Base-by-base conservation (phyloP, 1,284 basidiomycete species). In the Puccinia novopanici region DNA sequence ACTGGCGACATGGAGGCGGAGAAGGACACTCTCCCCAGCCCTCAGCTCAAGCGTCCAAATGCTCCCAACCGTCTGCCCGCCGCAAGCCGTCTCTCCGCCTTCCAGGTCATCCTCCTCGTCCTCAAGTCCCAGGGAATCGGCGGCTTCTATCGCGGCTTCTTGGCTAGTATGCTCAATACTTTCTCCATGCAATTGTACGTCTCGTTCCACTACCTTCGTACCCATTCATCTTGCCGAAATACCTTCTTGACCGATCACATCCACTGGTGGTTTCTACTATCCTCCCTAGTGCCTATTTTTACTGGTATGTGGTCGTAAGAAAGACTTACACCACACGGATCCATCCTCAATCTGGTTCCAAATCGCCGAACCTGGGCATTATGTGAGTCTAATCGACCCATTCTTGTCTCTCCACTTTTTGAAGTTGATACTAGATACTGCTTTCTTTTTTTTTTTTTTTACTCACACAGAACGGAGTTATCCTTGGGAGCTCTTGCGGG, bases 161-260 rank as follows among this genome's bases (percentile, higher is more conserved):
- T 90, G 54, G 97, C 97, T n/a, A 98, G 92, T 81, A 98, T 99
- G 95, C 88, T 98, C 83, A 98, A 98, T 87, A 96, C 94, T 0
- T 99, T 99, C 86, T 95, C 93, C 63, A 92, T 92, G 91, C 92
- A 87, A 84, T 83, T 86, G 95, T 96, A 83, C 85, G 94, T 27
- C 67, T 48, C 42, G 0, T 90, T 24, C 45, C 72, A 74, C 34
- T 8, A 34, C 37, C 30, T 48, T 67, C 40, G 30, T 30, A 63
- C 9, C 40, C 55, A 27, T 54, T 37, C 80, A 40, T 19, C 82
- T 6, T 34, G 5, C 48, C 27, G 10, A 9, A 19, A 15, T 55
- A 10, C 55, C 8, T 57, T 57, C n/a, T n/a, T 57, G 19, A 57
- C 55, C 22, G 6, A 65, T 65, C 34, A n/a, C 34, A 6, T 19